Evolutionary conservation across 225 moss, liverwort and hornwort species (phyloP).

Genomic region (Anthoceros angustus): DNA sequence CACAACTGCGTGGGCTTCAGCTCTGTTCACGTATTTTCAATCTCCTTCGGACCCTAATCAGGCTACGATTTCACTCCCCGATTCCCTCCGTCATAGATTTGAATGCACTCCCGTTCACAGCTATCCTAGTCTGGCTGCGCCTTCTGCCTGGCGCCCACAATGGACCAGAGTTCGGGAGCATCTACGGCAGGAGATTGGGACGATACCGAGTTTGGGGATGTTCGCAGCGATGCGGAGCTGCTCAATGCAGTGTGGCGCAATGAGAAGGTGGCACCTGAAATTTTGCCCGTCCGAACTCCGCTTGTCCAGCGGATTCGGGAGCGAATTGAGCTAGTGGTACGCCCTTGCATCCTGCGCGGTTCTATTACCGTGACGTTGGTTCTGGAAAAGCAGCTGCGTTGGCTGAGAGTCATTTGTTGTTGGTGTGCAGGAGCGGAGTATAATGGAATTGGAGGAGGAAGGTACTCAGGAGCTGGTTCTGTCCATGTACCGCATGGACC

Average conservation of each 20-base stretch:
- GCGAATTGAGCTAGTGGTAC: slow-evolving; percentile 60
- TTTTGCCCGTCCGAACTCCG: slow-evolving; percentile 39
- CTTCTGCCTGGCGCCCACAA: no score
- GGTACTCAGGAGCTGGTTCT: slow-evolving; percentile 68
- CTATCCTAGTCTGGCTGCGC: no score
- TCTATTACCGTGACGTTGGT: neutral
- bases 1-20: no score
- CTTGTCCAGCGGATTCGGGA: slow-evolving; percentile 70
- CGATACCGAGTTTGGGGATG: slow-evolving; percentile 11
- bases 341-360: neutral
- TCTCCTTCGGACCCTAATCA: no score
- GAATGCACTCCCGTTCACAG: no score
- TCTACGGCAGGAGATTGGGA: slow-evolving; percentile 13
- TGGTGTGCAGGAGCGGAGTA: neutral
- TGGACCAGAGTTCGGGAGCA: no score
- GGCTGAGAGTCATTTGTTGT: neutral
- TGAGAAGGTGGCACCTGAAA: slow-evolving; percentile 83
- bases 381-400: neutral
- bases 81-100: no score
- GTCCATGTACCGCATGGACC: slow-evolving; percentile 79
- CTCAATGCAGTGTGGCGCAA: slow-evolving; percentile 72
- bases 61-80: no score
- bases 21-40: no score
- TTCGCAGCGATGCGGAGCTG: slow-evolving; percentile 54
- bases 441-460: slow-evolving; percentile 38